A percentile compares a stretch with the other conserved stretches of the same genome.
phyloP scores from a whole-genome alignment of 768 basidiomycete species.

The Mycena venus region DNA sequence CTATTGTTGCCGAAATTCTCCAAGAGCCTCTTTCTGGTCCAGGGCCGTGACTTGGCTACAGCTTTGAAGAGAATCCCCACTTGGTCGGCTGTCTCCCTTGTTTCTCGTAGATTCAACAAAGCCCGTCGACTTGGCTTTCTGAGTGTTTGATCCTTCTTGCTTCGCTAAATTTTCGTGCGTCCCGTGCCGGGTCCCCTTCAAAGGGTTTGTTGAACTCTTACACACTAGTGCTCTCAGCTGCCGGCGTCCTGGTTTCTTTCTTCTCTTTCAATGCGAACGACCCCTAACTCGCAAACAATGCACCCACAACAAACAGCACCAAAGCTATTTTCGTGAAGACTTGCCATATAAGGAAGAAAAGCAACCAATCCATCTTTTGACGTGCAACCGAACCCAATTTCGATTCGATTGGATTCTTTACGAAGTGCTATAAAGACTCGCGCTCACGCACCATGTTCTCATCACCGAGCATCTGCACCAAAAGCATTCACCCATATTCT shows the following conservation, averaged over 20 bases:
- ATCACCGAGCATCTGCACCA: background rate
- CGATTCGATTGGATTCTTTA: background rate
- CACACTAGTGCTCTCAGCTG: background rate
- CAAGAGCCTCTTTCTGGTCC: no score
- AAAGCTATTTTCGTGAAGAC: background rate
- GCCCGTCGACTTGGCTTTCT: no score
- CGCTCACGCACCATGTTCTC: background rate
- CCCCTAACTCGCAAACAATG: background rate
- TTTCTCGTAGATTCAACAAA: no score
- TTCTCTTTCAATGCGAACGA: background rate
- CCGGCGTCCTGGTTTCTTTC: no score
- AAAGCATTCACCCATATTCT: background rate
- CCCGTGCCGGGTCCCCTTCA: no score
- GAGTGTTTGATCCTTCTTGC: no score
- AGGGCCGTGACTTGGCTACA: no score
- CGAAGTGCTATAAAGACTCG: background rate
- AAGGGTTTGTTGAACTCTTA: no score
- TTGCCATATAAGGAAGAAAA: constrained; percentile 1
- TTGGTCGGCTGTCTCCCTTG: no score
- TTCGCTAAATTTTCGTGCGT: no score
- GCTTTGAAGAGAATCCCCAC: no score
- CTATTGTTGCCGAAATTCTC: no score
- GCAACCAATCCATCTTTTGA: background rate
- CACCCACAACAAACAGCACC: background rate
- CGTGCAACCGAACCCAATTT: background rate